Percentiles rank a stretch among this genome's conserved stretches.
Conservation (phyloP, 108 stramenopile species). For the Halocafeteria seosinensis region DNA sequence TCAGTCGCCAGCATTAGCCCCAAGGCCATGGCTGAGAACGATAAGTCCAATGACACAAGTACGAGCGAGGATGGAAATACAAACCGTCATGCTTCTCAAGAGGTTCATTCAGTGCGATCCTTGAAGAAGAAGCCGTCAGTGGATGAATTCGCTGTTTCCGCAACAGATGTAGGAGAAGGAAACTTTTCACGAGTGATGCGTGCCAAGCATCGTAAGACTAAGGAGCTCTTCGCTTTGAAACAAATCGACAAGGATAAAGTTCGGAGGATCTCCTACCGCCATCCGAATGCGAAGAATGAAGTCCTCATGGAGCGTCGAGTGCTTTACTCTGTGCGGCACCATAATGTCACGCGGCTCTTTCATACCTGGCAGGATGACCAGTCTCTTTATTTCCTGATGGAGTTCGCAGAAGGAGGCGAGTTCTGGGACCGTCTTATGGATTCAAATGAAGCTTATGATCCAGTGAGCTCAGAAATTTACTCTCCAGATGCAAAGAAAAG, state of each 20-base stretch:
- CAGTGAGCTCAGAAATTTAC: no score
- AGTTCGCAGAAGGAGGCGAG: constrained; percentile 57
- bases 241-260: constrained; percentile 74
- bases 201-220: constrained; percentile 54
- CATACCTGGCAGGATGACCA: constrained; percentile 67
- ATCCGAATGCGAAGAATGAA: constrained; percentile 84
- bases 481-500: no score
- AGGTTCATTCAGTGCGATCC: no score
- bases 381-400: constrained; percentile 61
- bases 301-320: constrained; percentile 80
- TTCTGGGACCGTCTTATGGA: constrained; percentile 58
- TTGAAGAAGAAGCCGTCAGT: no score
- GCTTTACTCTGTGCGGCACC: constrained; percentile 34
- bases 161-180: constrained; percentile 31
- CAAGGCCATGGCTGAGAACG: no score
- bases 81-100: no score
- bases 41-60: no score
- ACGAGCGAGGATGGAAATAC: no score
- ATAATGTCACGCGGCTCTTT: constrained; percentile 52
- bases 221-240: constrained; percentile 80
- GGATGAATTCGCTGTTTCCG: background rate
- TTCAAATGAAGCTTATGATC: background rate
- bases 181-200: constrained; percentile 66
- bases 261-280: constrained; percentile 61
- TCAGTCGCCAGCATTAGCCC: no score